Percentiles rank a stretch among this genome's conserved stretches.
Conservation (phyloP, 139 green algal species). For the Coelastrella sp. region DNA sequence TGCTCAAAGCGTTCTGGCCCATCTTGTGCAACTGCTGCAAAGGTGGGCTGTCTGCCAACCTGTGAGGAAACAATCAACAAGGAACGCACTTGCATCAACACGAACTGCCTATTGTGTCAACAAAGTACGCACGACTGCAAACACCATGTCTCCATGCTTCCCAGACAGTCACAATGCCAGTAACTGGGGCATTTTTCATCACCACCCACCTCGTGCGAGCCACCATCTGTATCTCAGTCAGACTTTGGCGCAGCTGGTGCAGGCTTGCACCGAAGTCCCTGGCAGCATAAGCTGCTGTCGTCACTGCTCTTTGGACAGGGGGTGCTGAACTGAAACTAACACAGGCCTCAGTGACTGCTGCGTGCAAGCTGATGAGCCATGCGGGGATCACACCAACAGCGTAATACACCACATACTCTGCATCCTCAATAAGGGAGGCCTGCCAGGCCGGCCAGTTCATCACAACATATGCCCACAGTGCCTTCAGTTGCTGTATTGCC, state of each 20-base stretch:
- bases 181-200: too few relatives aligned
- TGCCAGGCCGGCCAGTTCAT: conserved; percentile 24
- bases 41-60: neutral
- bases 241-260: neutral
- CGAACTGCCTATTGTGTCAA: too few relatives aligned
- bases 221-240: neutral
- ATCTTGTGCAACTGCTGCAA: neutral
- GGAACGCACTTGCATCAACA: neutral
- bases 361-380: neutral
- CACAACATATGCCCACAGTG: neutral
- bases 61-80: neutral
- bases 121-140: too few relatives aligned
- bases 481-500: neutral
- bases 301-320: neutral
- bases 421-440: conserved; percentile 5
- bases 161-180: too few relatives aligned
- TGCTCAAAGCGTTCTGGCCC: neutral
- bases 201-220: neutral
- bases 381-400: conserved; percentile 1
- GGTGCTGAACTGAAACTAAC: neutral
- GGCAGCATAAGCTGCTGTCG: neutral
- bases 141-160: too few relatives aligned
- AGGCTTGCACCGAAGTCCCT: neutral
- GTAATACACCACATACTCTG: conserved; percentile 30
- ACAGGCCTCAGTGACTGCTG: neutral